Percentiles rank a stretch among this genome's conserved stretches.
phyloP scores from a whole-genome alignment of 352 stramenopile species.

The Phytophthora capsici region DNA sequence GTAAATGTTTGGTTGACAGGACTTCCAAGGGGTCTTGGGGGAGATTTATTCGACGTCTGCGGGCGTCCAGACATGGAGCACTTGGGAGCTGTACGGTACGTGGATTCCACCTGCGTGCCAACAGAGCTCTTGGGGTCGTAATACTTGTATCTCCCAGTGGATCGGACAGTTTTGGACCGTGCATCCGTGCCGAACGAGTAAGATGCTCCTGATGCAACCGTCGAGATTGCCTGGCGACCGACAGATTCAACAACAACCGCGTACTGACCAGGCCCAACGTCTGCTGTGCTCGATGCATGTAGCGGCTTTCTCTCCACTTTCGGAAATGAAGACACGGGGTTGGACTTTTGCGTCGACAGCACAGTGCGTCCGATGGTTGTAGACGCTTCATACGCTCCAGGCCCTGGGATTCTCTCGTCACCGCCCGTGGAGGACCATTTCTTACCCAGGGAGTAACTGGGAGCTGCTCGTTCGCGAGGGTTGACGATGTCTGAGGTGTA shows the following conservation, averaged over 20 bases:
- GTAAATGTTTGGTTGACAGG: neutral
- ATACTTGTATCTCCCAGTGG: conserved; percentile 39
- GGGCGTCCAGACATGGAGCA: conserved; percentile 74
- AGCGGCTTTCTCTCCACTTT: conserved; percentile 78
- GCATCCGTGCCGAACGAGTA: conserved; percentile 76
- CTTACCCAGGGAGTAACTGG: conserved; percentile 81
- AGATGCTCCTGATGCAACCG: conserved; percentile 55
- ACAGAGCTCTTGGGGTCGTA: conserved; percentile 73
- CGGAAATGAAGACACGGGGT: conserved; percentile 63
- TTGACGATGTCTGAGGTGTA: conserved; percentile 76
- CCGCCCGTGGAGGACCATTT: conserved; percentile 58
- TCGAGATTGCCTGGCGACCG: conserved; percentile 73
- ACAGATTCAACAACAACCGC: conserved; percentile 67
- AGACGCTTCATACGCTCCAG: conserved; percentile 64
- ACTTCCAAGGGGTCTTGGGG: no score
- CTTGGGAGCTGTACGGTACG: conserved; percentile 66
- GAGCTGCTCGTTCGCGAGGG: conserved; percentile 62
- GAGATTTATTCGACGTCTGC: no score
- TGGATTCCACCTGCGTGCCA: conserved; percentile 71
- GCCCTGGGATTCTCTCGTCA: conserved; percentile 62
- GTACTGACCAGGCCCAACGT: conserved; percentile 80
- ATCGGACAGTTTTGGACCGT: conserved; percentile 47
- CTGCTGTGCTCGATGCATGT: conserved; percentile 42
- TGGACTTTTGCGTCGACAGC: conserved; percentile 72
- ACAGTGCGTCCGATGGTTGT: conserved; percentile 70